Percentiles rank a stretch among this genome's conserved stretches.
Conservation (phyloP, 2,329 filamentous ascomycete genomes). For the Talaromyces sp. region DNA sequence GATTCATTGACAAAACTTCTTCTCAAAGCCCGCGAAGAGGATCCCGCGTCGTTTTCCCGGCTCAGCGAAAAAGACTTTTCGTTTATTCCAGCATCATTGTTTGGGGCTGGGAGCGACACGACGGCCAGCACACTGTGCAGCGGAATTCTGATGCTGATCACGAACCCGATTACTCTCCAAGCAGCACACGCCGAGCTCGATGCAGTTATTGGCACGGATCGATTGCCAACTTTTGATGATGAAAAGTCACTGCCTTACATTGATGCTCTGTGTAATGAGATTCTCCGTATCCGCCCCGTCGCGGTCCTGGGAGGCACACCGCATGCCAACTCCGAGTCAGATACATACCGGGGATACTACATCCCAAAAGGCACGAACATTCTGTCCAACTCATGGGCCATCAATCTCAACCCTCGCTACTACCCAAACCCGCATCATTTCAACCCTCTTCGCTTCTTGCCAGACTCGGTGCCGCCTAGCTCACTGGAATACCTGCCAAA, state of each 20-base stretch:
- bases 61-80: slow-evolving; percentile 42
- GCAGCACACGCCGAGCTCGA: slow-evolving; percentile 32
- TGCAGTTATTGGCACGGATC: slow-evolving; percentile 18
- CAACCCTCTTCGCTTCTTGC: slow-evolving; percentile 16
- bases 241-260: slow-evolving; percentile 23
- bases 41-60: slow-evolving; percentile 24
- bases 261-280: slow-evolving; percentile 22
- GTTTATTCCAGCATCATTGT: slow-evolving; percentile 31
- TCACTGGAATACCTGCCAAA: neutral
- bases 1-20: slow-evolving; percentile 42
- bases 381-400: slow-evolving; percentile 16
- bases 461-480: neutral
- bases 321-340: slow-evolving; percentile 41
- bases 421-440: slow-evolving; percentile 17
- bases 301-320: slow-evolving; percentile 39
- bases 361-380: slow-evolving; percentile 44
- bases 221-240: slow-evolving; percentile 23
- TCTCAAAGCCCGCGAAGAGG: slow-evolving; percentile 34
- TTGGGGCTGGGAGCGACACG: slow-evolving; percentile 34
- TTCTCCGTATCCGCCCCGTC: slow-evolving; percentile 27
- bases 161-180: slow-evolving; percentile 36
- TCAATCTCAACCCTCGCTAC: slow-evolving; percentile 16
- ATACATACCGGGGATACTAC: slow-evolving; percentile 39
- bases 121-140: slow-evolving; percentile 33
- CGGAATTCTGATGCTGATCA: slow-evolving; percentile 42